Evolutionary conservation across 2,329 filamentous ascomycete genomes (phyloP), one percentile per base, ranked within the genome.

Genomic region (Helicocarpus griseus): DNA sequence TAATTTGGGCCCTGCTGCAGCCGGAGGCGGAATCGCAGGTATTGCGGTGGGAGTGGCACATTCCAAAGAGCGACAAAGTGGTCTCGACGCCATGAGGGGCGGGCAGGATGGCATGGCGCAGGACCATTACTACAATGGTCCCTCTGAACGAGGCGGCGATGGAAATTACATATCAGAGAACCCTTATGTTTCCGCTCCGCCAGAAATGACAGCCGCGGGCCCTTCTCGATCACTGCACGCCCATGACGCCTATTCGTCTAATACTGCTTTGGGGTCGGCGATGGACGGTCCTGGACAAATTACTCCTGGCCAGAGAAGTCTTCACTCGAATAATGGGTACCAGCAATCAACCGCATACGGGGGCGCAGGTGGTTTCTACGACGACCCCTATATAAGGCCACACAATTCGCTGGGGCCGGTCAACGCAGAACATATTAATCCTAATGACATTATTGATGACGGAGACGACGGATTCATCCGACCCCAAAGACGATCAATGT

Each of bases 401-500:
- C 80, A 80, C 43, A 73, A 64, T 54, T 65, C 61, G 9, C 68
- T 76, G 69, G 76, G 77, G 53, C 69, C 76, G 22, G 66, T 72
- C 7, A 78, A 79, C 36, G 72, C 79, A 1, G 78, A 67, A 48
- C 64, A 67, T 48, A 77, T 93, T 53, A 83, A 95, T 64, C 89
- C 89, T 2, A 81, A 86, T 61, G 82, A 84, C 13, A 90, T 95
- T 57, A 80, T 79, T 21, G 90, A 95, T 65, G 90, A 96, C 63
- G 89, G 87, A 26, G 90, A 95, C 61, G 90, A 95, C 64, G 89
- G 86, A 1, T 77, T 93, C 48, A 76, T 83, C 79, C 59, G 71
- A 65, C 69, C 65, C 60, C 72, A 75, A 65, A 76, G 78, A 54
- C 77, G 74, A 57, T 82, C 85, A 33, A 78, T 84, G 65, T 68